phyloP scores from a whole-genome alignment of 805 yeast species.

The Saturnispora halmiae region DNA sequence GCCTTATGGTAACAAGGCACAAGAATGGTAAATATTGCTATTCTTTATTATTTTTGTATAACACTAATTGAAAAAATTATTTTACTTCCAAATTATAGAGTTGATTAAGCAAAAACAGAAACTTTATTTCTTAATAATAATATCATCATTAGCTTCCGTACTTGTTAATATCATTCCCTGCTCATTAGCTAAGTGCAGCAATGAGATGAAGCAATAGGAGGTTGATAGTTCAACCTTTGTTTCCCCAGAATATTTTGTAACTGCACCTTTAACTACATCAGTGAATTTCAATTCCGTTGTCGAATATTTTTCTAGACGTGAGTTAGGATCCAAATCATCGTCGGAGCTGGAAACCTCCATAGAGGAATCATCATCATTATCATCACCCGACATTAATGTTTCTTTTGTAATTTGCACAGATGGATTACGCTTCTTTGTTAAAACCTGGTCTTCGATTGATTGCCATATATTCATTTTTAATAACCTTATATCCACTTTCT shows the following conservation, averaged over 20 bases:
- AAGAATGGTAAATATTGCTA: constrained; percentile 51
- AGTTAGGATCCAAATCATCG: constrained; percentile 1
- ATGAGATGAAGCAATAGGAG: constrained; percentile 42
- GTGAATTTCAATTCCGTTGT: constrained; percentile 21
- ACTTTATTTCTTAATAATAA: constrained; percentile 23
- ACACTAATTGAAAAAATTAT: background rate
- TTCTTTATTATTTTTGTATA: background rate
- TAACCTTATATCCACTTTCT: constrained; percentile 39
- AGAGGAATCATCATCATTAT: constrained; percentile 1
- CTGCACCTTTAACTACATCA: constrained; percentile 30
- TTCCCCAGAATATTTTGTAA: constrained; percentile 30
- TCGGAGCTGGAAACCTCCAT: constrained; percentile 2
- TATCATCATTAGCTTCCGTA: constrained; percentile 30
- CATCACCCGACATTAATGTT: background rate
- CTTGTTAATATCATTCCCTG: constrained; percentile 35
- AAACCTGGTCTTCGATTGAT: constrained; percentile 26
- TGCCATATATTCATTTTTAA: constrained; percentile 41
- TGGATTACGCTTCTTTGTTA: constrained; percentile 18
- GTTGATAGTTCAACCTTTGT: constrained; percentile 38
- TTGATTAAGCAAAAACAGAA: background rate
- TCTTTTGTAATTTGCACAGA: constrained; percentile 15
- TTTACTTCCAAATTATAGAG: background rate
- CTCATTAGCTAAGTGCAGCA: constrained; percentile 43
- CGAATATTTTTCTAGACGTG: constrained; percentile 5
- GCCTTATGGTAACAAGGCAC: constrained; percentile 55